Evolutionary conservation across 2,329 filamentous ascomycete species (phyloP).

Genomic region (Ophiobolus disseminans): DNA sequence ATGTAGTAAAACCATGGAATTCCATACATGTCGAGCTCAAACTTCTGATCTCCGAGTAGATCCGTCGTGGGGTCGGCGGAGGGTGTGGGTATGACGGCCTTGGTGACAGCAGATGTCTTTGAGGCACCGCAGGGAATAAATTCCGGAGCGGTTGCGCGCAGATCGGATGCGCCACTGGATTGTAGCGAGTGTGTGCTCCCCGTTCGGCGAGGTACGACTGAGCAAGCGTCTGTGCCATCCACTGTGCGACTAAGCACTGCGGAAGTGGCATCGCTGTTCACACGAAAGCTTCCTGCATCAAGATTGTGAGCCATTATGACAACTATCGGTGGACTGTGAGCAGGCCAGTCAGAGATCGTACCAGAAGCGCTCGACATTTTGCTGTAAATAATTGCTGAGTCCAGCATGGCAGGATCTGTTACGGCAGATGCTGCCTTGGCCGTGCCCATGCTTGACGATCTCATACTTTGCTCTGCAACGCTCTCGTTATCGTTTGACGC

Average conservation of each 20-base stretch:
- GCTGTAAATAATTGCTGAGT: slow-evolving; percentile 25
- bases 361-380: slow-evolving; percentile 19
- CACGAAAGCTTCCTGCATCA: slow-evolving; percentile 7
- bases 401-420: slow-evolving; percentile 10
- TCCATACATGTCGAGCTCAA: slow-evolving; percentile 29
- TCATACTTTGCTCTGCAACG: not conserved
- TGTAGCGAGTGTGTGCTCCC: slow-evolving; percentile 20
- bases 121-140: slow-evolving; percentile 31
- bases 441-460: slow-evolving; percentile 24
- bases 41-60: slow-evolving; percentile 20
- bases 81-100: not conserved
- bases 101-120: not conserved
- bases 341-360: slow-evolving; percentile 15
- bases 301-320: slow-evolving; percentile 20
- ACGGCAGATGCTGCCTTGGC: slow-evolving; percentile 15
- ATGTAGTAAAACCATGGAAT: slow-evolving; percentile 41
- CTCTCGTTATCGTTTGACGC: not conserved
- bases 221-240: too few species aligned
- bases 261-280: slow-evolving; percentile 1
- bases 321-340: slow-evolving; percentile 1
- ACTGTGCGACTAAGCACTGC: too few species aligned
- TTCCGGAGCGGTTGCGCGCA: slow-evolving; percentile 41
- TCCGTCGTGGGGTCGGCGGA: slow-evolving; percentile 2
- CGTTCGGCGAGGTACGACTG: slow-evolving; percentile 4
- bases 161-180: slow-evolving; percentile 27